These are phyloP conservation scores for Coemansia sp. DNA, from an alignment of 192 early-diverging fungal species.

Conservation along the genomic window DNA sequence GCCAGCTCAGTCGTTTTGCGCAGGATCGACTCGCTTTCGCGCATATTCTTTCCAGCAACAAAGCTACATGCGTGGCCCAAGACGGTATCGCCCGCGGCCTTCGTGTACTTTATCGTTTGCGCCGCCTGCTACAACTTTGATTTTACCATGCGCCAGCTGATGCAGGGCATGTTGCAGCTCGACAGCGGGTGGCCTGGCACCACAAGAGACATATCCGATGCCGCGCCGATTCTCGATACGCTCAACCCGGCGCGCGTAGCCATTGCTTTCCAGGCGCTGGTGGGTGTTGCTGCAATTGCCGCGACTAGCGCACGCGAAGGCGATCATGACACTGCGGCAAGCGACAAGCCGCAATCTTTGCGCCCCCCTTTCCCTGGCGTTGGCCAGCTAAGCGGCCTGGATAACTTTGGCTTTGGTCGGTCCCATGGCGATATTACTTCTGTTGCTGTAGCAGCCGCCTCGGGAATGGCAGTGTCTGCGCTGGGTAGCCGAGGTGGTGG, in stretches of 20 bases:
- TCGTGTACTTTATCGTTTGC: constrained; percentile 54
- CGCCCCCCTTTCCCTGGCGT: constrained; percentile 48
- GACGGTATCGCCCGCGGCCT: constrained; percentile 49
- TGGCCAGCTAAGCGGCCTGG: constrained; percentile 47
- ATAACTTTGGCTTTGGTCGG: constrained; percentile 21
- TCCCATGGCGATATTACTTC: background rate
- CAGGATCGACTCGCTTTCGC: constrained; percentile 52
- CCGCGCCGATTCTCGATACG: constrained; percentile 45
- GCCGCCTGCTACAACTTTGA: constrained; percentile 58
- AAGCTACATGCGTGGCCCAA: constrained; percentile 58
- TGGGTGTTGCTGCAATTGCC: constrained; percentile 47
- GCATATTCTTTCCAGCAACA: constrained; percentile 57
- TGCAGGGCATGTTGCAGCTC: constrained; percentile 49
- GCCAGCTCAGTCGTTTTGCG: constrained; percentile 52
- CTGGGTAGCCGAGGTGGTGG: background rate
- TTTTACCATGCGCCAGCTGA: constrained; percentile 46
- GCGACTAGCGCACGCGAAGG: background rate
- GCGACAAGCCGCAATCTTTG: constrained; percentile 1
- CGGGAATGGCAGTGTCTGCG: background rate
- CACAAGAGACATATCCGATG: constrained; percentile 38
- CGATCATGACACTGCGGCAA: background rate
- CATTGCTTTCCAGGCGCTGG: constrained; percentile 49
- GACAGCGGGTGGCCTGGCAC: constrained; percentile 56
- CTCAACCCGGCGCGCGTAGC: constrained; percentile 51
- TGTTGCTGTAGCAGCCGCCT: background rate